Base-by-base conservation (phyloP, 1,139 yeast species). In the Citeromyces hawaiiensis region DNA sequence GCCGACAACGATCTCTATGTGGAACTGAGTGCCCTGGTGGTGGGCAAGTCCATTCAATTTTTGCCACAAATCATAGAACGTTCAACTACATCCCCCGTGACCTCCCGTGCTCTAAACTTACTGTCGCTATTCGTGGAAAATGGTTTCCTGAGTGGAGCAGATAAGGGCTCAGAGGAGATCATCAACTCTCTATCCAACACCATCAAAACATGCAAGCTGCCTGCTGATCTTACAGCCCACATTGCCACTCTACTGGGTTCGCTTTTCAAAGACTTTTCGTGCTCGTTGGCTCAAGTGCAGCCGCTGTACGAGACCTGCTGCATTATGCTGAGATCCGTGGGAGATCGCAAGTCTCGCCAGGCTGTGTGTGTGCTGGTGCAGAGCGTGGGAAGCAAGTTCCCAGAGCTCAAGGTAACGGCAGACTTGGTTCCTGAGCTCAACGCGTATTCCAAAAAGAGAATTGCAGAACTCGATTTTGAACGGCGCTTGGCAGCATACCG, bases 381-480 rank as follows among this genome's bases (percentile, higher is more conserved):
- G 4, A 70, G 74, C 19, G 66, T 88, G 43, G 87, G 91, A 9
- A 53, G 53, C 2, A 70, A 69, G 43, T 72, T 74, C 43, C 51
- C 52, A 2, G 68, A 68, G 7, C 59, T 72, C 33, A 52, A 57
- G 16, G 55, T 61, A 6, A 71, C 76, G 21, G 72, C 81, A 2
- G 50, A 55, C 0, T 55, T 87, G 16, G 54, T 86, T 10, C 61
- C 61, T 3, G 85, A 76, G 29, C 61, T 91, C 45, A 88, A 88
- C 54, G 67, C 96, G 0, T 83, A 65, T 50, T 74, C 87, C 1
- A 53, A 57, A 1, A 70, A 63, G 37, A 69, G 86, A 43, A 61
- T 86, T 44, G 80, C 75, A 36, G 86, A 82, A 47, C 79, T 83
- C 35, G 94, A 93, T 58, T 91, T 80, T 56, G 91, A 78, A 43